phyloP scores from a whole-genome alignment of 2,329 filamentous ascomycete species.

The Xylogone sp. region DNA sequence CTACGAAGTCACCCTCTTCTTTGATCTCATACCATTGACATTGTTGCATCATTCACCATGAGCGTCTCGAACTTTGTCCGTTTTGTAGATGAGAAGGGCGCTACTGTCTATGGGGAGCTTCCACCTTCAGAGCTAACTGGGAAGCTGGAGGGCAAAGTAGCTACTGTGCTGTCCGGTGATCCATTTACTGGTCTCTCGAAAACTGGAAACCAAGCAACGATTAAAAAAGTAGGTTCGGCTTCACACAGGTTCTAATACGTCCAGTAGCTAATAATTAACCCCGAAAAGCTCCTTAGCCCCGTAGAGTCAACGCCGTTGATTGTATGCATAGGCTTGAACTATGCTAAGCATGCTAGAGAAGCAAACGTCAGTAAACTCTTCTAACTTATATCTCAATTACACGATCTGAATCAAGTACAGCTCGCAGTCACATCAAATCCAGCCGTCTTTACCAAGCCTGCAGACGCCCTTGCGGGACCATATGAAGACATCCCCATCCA shows the following conservation, averaged over 20 bases:
- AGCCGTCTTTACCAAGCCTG: constrained; percentile 48
- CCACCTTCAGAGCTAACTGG: constrained; percentile 1
- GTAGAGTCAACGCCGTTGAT: constrained; percentile 39
- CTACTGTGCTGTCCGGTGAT: constrained; percentile 9
- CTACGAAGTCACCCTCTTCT: too few relatives aligned
- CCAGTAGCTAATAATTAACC: background rate
- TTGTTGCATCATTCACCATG: constrained; percentile 1
- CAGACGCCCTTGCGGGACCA: constrained; percentile 33
- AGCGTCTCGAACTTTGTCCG: constrained; percentile 26
- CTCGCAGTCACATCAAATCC: constrained; percentile 40
- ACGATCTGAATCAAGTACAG: constrained; percentile 2
- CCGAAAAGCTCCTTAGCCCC: constrained; percentile 9
- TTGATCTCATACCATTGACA: too few relatives aligned
- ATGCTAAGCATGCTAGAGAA: constrained; percentile 43
- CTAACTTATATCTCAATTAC: background rate
- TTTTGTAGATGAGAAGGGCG: constrained; percentile 30
- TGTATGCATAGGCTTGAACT: constrained; percentile 57
- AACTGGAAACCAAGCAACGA: constrained; percentile 3
- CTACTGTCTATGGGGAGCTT: constrained; percentile 31
- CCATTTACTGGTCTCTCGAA: constrained; percentile 5
- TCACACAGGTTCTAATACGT: background rate
- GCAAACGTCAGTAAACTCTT: constrained; percentile 7
- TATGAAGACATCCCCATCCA: constrained; percentile 39
- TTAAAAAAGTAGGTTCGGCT: constrained; percentile 7
- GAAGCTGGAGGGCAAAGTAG: constrained; percentile 7